Evolutionary conservation across 768 basidiomycete species (phyloP).

Genomic region (Tephrocybe sp.): DNA sequence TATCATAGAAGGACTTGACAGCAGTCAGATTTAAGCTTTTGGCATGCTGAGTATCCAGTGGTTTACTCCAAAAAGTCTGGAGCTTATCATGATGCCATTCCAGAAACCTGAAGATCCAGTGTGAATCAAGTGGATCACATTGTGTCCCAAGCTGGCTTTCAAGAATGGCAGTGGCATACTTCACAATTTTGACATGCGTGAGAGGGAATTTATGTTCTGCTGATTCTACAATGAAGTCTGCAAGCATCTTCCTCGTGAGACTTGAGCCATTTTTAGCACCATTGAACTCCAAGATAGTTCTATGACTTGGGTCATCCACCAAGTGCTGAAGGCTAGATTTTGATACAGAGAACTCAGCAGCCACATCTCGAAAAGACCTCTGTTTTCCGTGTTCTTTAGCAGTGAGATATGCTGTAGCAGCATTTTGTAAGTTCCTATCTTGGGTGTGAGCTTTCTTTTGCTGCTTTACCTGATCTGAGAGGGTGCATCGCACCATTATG

Average conservation of each 20-base stretch:
- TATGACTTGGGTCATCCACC: background rate
- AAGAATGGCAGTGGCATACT: background rate
- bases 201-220: background rate
- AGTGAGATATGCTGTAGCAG: slow-evolving; percentile 2
- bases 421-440: background rate
- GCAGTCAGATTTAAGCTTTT: background rate
- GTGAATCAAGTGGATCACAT: background rate
- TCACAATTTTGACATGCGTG: background rate
- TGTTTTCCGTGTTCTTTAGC: slow-evolving; percentile 12
- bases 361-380: slow-evolving; percentile 16
- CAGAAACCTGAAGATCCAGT: background rate
- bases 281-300: slow-evolving; percentile 9
- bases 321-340: slow-evolving; percentile 15
- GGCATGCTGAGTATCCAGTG: background rate
- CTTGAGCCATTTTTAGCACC: slow-evolving; percentile 25
- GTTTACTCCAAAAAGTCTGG: background rate
- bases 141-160: background rate
- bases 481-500: slow-evolving; percentile 2
- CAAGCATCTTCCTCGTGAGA: slow-evolving; percentile 20
- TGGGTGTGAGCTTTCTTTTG: slow-evolving; percentile 2
- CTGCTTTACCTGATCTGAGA: slow-evolving; percentile 9
- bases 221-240: background rate
- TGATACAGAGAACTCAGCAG: slow-evolving; percentile 9
- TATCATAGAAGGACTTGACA: background rate
- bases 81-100: background rate